phyloP scores from a whole-genome alignment of 2,329 filamentous ascomycete genomes.

The Alternaria brassicae region DNA sequence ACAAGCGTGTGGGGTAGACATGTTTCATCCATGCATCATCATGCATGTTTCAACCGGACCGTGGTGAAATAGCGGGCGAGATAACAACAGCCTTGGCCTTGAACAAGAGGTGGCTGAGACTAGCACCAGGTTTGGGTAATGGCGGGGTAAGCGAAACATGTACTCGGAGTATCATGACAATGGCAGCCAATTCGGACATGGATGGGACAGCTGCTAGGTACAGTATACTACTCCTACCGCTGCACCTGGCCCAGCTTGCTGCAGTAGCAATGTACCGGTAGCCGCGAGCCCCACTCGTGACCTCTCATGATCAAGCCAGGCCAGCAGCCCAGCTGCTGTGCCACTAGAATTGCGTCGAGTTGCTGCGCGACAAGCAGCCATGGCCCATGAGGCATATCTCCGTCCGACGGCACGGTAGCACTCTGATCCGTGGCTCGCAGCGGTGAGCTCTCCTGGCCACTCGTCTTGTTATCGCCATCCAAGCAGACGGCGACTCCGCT shows the following conservation, averaged over 20 bases:
- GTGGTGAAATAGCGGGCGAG: slow-evolving; percentile 1
- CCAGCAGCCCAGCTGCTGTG: slow-evolving; percentile 15
- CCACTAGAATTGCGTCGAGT: slow-evolving; percentile 17
- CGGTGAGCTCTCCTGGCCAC: slow-evolving; percentile 15
- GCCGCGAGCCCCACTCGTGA: slow-evolving; percentile 4
- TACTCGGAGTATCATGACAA: too few species aligned
- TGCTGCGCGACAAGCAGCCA: neutral
- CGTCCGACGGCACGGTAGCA: slow-evolving; percentile 4
- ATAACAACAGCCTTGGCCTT: neutral
- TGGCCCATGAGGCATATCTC: slow-evolving; percentile 1
- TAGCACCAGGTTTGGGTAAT: neutral
- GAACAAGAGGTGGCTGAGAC: neutral
- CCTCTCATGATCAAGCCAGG: slow-evolving; percentile 6
- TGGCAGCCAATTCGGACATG: neutral
- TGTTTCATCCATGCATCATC: neutral
- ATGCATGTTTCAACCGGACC: neutral
- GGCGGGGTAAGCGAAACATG: slow-evolving; percentile 11
- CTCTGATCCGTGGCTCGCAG: slow-evolving; percentile 4
- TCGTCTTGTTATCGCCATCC: slow-evolving; percentile 17
- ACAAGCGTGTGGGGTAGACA: neutral
- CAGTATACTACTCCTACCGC: too few species aligned
- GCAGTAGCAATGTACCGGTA: neutral
- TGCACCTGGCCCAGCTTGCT: neutral
- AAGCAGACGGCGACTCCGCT: slow-evolving; percentile 22
- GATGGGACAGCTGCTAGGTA: neutral